Percentiles rank a stretch among this genome's conserved stretches.
Conservation (phyloP, 495 filamentous ascomycete genomes). For the Penicillium robsamsonii region DNA sequence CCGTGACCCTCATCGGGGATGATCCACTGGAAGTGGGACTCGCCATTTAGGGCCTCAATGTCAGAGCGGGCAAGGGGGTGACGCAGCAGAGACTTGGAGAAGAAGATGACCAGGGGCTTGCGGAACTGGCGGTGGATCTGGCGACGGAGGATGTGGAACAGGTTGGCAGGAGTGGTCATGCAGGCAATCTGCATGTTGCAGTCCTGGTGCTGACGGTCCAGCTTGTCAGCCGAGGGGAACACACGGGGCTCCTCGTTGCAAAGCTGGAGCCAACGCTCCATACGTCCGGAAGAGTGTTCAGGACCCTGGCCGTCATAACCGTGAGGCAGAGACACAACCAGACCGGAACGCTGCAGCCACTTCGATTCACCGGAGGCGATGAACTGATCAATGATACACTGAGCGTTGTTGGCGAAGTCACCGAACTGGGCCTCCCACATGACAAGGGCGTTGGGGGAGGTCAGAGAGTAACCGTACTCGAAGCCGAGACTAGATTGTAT, state of each 20-base stretch:
- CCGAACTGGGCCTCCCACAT: constrained; percentile 99
- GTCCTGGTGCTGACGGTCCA: constrained; percentile 97
- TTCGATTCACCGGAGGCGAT: constrained; percentile 96
- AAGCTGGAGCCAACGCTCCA: constrained; percentile 96
- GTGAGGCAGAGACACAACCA: constrained; percentile 92
- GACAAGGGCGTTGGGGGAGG: constrained; percentile 91
- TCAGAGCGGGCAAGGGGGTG: constrained; percentile 86
- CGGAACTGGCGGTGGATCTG: constrained; percentile 99
- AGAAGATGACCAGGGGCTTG: constrained; percentile 96
- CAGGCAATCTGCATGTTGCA: constrained; percentile 98
- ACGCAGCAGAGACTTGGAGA: constrained; percentile 91
- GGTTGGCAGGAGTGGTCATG: constrained; percentile 88
- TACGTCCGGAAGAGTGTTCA: constrained; percentile 95
- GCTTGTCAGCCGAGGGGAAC: constrained; percentile 81
- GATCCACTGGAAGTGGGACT: constrained; percentile 95
- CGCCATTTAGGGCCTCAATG: constrained; percentile 83
- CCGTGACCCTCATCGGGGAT: constrained; percentile 83
- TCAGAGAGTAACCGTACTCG: constrained; percentile 97
- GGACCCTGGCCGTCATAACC: constrained; percentile 98
- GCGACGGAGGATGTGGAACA: constrained; percentile 93
- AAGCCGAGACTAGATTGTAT: constrained; percentile 69
- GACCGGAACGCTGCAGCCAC: constrained; percentile 95
- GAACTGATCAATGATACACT: constrained; percentile 99
- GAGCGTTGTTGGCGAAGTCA: constrained; percentile 98
- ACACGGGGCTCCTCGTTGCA: constrained; percentile 96